phyloP scores from a whole-genome alignment of 2,329 filamentous ascomycete species.

The Remersonia thermophila region DNA sequence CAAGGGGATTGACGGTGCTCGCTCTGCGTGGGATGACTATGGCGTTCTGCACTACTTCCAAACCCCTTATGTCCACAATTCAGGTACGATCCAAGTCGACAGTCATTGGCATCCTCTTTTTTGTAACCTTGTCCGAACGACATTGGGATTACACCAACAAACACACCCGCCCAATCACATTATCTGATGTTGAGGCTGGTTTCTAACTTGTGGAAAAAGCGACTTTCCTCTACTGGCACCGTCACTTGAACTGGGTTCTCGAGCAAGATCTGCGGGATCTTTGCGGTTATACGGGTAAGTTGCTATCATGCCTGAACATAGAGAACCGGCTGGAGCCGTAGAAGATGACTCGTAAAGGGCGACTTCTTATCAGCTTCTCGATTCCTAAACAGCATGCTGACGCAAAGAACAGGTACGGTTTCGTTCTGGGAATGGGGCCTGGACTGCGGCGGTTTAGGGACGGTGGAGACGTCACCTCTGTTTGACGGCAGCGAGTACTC shows the following conservation, averaged over 20 bases:
- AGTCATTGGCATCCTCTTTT: too few species aligned
- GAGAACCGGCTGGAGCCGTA: too few species aligned
- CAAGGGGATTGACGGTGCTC: constrained; percentile 1
- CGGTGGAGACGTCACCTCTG: constrained; percentile 24
- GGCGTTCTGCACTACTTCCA: constrained; percentile 21
- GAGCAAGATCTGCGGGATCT: constrained; percentile 19
- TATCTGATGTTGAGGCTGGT: too few species aligned
- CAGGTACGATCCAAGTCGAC: too few species aligned
- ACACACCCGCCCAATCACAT: too few species aligned
- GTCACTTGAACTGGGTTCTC: constrained; percentile 22
- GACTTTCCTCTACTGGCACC: constrained; percentile 22
- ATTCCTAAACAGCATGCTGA: too few species aligned
- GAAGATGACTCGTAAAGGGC: too few species aligned
- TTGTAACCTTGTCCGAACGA: too few species aligned
- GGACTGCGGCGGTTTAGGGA: constrained; percentile 18
- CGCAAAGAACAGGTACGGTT: too few species aligned
- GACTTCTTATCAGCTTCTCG: too few species aligned
- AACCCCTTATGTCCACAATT: constrained; percentile 20
- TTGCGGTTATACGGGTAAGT: constrained; percentile 19
- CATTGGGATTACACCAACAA: too few species aligned
- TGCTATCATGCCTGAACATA: constrained; percentile 5
- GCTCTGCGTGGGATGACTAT: constrained; percentile 3
- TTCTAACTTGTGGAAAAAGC: too few species aligned
- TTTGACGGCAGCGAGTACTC: constrained; percentile 31
- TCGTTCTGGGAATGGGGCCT: constrained; percentile 28